Evolutionary conservation across 2,329 filamentous ascomycete genomes (phyloP).

Genomic region (Venturia aucupariae): DNA sequence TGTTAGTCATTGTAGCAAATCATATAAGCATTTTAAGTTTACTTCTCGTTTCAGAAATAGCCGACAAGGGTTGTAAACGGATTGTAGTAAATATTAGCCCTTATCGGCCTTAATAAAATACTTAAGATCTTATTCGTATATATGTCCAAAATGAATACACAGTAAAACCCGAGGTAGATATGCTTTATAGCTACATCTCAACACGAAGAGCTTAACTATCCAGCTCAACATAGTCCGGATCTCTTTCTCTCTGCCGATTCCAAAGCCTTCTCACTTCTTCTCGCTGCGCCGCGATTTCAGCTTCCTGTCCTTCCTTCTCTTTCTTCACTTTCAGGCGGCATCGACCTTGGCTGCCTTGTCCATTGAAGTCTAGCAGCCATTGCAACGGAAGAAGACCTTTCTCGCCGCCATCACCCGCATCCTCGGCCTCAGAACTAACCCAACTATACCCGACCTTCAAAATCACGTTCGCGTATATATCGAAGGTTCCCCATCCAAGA

Average conservation of each 20-base stretch:
- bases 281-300: conserved; percentile 19
- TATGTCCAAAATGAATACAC: too few relatives aligned
- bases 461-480: conserved; percentile 30
- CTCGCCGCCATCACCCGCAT: conserved; percentile 23
- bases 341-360: conserved; percentile 32
- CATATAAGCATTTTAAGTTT: too few relatives aligned
- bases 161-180: too few relatives aligned
- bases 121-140: too few relatives aligned
- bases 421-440: conserved; percentile 31
- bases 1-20: too few relatives aligned
- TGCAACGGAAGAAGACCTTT: conserved; percentile 30
- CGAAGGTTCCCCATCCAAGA: conserved; percentile 36
- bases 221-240: neutral
- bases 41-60: too few relatives aligned
- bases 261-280: conserved; percentile 1
- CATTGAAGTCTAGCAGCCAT: conserved; percentile 35
- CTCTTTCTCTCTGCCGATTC: neutral
- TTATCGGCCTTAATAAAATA: too few relatives aligned
- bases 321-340: conserved; percentile 33
- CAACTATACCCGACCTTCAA: conserved; percentile 36
- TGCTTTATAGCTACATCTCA: too few relatives aligned
- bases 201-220: neutral
- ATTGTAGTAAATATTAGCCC: too few relatives aligned
- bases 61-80: too few relatives aligned
- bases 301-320: conserved; percentile 21